Conservation (phyloP, 495 filamentous ascomycete species). For the Filosporella fistucella region DNA sequence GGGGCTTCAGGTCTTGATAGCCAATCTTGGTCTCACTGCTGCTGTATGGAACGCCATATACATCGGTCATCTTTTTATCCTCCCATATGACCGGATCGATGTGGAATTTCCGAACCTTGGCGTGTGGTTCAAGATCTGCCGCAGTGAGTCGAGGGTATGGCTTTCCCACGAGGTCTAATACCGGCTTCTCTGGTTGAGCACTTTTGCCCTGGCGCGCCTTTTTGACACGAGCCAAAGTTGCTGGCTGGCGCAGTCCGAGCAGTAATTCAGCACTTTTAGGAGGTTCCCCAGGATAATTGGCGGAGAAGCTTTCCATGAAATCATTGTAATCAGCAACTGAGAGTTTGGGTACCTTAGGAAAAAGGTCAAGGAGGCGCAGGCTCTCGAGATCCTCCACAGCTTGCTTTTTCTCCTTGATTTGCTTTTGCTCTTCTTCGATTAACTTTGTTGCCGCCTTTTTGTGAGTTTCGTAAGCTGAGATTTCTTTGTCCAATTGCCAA, state of each 20-base stretch:
- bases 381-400: conserved; percentile 4
- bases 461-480: conserved; percentile 1
- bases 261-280: no score
- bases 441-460: conserved; percentile 2
- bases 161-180: no score
- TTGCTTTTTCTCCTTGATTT: background rate
- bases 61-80: conserved; percentile 16
- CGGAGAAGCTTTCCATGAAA: no score
- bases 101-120: conserved; percentile 10
- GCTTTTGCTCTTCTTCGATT: background rate
- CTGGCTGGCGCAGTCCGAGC: no score
- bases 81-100: conserved; percentile 8
- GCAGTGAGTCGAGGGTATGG: background rate
- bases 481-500: conserved; percentile 11
- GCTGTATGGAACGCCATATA: conserved; percentile 16
- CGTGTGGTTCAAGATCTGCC: conserved; percentile 1
- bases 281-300: no score
- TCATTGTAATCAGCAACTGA: background rate
- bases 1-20: conserved; percentile 5
- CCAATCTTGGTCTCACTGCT: background rate
- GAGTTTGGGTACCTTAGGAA: background rate
- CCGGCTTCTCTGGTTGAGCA: no score
- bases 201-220: no score
- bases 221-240: no score
- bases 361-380: background rate